Base-by-base conservation (phyloP, 2,329 filamentous ascomycete genomes). In the Stagonosporopsis tanaceti region DNA sequence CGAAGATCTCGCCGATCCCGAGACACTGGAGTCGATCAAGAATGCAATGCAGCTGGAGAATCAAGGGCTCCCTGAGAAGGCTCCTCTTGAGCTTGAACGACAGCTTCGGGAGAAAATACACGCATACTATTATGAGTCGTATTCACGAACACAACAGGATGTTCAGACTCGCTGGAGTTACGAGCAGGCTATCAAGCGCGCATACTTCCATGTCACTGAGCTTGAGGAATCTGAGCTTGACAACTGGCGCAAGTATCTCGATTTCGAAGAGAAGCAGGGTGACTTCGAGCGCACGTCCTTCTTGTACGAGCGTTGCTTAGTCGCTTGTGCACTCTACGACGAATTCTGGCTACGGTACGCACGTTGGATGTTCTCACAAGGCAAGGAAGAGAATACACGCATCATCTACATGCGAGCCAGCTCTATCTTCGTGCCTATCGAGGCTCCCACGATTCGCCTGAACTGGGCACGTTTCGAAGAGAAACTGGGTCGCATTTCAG, bases 271-370 rank as follows among this genome's bases (percentile, higher is more conserved):
- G 78, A 79, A 84, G 0, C 90, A 97, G 75, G 92, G 91, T 50
- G 87, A 93, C 63, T 92, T 88, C 64, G 78, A 82, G 14, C 87
- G 95, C 57, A 89, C 85, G 42, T 85, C 90, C 6, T 95, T 95
- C 71, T 80, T 99, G 30, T 98, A 99, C 74, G 95, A 99, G 80
- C 89, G 95, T 48, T 98, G 93, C 69, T 79, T 99, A 50, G 92
- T 97, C 34, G 94, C 92, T 0, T 96, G 92, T 70, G 94, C 95
- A 15, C 90, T 96, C 65, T 97, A 99, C 73, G 94, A 98, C 47
- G 94, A 98, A 73, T 96, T 98, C 77, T 99, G 95, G 95, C 87
- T 96, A 69, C 90, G 95, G n/a, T 99, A 97, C 77, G 92, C 90
- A 15, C 85, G 94, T 38, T 99, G 95, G 95, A 96, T 97, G 91